Conservation (phyloP, 2,329 filamentous ascomycete species). For the Alternaria atra region DNA sequence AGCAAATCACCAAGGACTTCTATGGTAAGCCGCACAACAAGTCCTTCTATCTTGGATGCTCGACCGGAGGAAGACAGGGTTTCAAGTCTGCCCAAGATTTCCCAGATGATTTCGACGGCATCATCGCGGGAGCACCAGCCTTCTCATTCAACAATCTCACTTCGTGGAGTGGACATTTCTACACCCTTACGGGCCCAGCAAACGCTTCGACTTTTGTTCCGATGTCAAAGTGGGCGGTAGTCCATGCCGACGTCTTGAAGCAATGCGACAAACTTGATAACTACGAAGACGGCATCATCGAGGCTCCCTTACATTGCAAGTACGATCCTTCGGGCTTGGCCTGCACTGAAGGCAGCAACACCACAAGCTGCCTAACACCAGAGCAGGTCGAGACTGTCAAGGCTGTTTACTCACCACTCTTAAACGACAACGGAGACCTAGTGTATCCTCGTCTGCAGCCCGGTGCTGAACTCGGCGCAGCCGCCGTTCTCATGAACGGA, state of each 20-base stretch:
- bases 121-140: slow-evolving; percentile 48
- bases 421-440: slow-evolving; percentile 55
- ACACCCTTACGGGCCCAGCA: slow-evolving; percentile 34
- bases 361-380: slow-evolving; percentile 55
- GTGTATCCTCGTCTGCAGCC: slow-evolving; percentile 63
- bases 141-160: slow-evolving; percentile 46
- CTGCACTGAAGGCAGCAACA: slow-evolving; percentile 43
- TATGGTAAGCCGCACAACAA: slow-evolving; percentile 54
- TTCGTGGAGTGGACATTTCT: slow-evolving; percentile 46
- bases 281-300: slow-evolving; percentile 59
- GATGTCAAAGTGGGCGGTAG: slow-evolving; percentile 49
- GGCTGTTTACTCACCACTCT: slow-evolving; percentile 54
- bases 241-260: slow-evolving; percentile 54
- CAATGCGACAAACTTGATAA: slow-evolving; percentile 63
- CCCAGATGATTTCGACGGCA: slow-evolving; percentile 50
- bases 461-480: slow-evolving; percentile 55
- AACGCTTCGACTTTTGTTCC: slow-evolving; percentile 53
- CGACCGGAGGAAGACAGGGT: slow-evolving; percentile 50
- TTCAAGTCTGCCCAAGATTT: slow-evolving; percentile 47
- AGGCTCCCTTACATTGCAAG: slow-evolving; percentile 57
- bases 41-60: slow-evolving; percentile 51
- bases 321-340: slow-evolving; percentile 54
- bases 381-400: slow-evolving; percentile 57
- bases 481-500: slow-evolving; percentile 52
- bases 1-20: slow-evolving; percentile 52